Conservation (phyloP, 1,284 basidiomycete species). For the Cutaneotrichosporon cyanovorans region DNA sequence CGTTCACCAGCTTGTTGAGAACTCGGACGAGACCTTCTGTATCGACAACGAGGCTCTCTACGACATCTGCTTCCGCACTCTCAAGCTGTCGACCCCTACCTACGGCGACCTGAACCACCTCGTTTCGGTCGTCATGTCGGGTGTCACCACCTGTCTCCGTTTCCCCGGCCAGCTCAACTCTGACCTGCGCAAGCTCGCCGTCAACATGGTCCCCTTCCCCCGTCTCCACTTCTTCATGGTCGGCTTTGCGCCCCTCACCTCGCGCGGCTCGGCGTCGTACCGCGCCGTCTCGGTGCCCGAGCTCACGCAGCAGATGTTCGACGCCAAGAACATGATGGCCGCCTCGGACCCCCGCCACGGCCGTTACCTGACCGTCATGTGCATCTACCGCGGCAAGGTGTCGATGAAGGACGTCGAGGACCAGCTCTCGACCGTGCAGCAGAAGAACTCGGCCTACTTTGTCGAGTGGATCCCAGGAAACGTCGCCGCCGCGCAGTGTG, state of each 20-base stretch:
- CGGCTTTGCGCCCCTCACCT: conserved; percentile 90
- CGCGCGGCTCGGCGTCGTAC: conserved; percentile 86
- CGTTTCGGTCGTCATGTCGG: conserved; percentile 96
- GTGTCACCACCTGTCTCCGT: conserved; percentile 48
- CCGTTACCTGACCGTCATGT: conserved; percentile 65
- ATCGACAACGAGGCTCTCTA: conserved; percentile 95
- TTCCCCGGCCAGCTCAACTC: conserved; percentile 99
- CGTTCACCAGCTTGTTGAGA: conserved; percentile 57
- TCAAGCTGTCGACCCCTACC: conserved; percentile 87
- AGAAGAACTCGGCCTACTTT: conserved; percentile 95
- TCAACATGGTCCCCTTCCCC: conserved; percentile 99
- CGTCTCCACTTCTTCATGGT: conserved; percentile 99
- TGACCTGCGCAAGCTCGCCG: conserved; percentile 90
- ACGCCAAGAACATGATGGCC: conserved; percentile 94
- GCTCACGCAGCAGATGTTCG: conserved; percentile 97
- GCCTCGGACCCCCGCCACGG: conserved; percentile 85
- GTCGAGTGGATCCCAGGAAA: conserved; percentile 99
- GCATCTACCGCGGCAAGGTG: conserved; percentile 97
- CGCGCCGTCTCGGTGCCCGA: conserved; percentile 92
- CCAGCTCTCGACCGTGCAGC: conserved; percentile 94
- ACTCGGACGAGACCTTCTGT: conserved; percentile 59
- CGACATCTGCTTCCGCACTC: conserved; percentile 94
- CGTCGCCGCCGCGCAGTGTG: conserved; percentile 84
- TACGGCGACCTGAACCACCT: conserved; percentile 97
- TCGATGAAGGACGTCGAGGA: conserved; percentile 99